Evolutionary conservation across 23 red algal genomes (phyloP), one percentile per base, ranked within the genome.

Genomic region (Gracilaria gracilis): DNA sequence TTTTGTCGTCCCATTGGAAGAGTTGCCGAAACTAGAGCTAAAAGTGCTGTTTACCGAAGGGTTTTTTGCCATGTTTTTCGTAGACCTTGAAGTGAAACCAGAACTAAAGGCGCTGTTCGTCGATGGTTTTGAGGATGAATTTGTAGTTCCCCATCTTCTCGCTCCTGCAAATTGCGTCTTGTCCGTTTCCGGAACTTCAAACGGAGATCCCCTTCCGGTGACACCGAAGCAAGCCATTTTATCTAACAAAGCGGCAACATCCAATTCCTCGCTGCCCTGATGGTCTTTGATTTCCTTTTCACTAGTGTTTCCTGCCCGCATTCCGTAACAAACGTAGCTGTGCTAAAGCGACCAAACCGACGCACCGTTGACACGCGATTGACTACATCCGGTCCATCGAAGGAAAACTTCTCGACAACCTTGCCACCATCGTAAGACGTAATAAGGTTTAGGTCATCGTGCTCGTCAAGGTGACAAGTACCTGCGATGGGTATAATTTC

Each of bases 401-500:
- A 99, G 19, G 71, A 40, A 61, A 99, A 99, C 50, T 86, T 81
- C 53, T 99, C 97, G 33, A 82, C 89, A 4, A 99, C 97, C 21
- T 90, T 94, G 4, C 97, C 97, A 35, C 97, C 97, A 20, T 99
- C 97, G 51, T 99, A 99, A 2, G 91, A 90, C 23, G 97, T 99
- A 2, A 87, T 66, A 35, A 99, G 67, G 50, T 86, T 91, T 35
- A 99, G 80, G n/a, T 38, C 88, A 34, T 93, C 95, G n/a, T 86
- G 80, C 8, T 58, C 74, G 77, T 94, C 91, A 81, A 99, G 57
- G 31, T 70, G 67, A 71, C 86, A 99, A 12, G 86, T 93, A 13
- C 97, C 97, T 51, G 92, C 90, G 73, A 99, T 94, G 5, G 91
- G 97, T 20, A 99, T 90, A 82, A 99, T 87, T 75, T 99, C 97